Conservation (phyloP, 2,329 filamentous ascomycete genomes). For the Diaporthe vaccinii region DNA sequence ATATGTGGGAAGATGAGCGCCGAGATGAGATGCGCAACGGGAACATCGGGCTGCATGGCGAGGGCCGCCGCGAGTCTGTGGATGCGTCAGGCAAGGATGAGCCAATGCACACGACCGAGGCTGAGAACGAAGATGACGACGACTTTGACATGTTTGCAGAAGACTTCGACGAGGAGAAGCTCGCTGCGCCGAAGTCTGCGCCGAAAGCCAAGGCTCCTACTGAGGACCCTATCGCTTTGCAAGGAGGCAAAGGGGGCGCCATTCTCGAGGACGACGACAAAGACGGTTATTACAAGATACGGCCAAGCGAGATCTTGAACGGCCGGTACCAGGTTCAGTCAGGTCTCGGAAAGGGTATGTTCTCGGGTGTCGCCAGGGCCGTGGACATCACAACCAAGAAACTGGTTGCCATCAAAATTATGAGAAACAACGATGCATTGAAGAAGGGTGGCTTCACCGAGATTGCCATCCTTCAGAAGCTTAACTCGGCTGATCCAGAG, state of each 20-base stretch:
- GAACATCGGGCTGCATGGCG: constrained; percentile 65
- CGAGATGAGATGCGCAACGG: constrained; percentile 76
- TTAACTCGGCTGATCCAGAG: constrained; percentile 87
- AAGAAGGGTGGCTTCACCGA: constrained; percentile 94
- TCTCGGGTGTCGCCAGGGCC: constrained; percentile 94
- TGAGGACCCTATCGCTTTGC: constrained; percentile 62
- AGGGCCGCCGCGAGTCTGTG: constrained; percentile 48
- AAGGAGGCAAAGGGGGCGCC: constrained; percentile 71
- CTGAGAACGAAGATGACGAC: constrained; percentile 69
- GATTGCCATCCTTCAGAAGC: constrained; percentile 90
- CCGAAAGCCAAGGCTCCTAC: constrained; percentile 52
- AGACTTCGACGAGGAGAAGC: constrained; percentile 78
- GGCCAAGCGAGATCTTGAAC: constrained; percentile 90
- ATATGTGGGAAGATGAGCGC: constrained; percentile 87
- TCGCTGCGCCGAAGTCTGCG: constrained; percentile 64
- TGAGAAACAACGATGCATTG: constrained; percentile 95
- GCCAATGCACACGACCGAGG: constrained; percentile 49
- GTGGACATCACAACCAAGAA: constrained; percentile 80
- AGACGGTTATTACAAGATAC: constrained; percentile 96
- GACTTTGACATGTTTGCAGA: constrained; percentile 93
- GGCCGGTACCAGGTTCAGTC: constrained; percentile 91
- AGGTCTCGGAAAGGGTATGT: constrained; percentile 92
- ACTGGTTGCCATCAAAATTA: constrained; percentile 96
- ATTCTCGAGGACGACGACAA: constrained; percentile 94
- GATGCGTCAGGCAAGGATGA: constrained; percentile 46